phyloP scores from a whole-genome alignment of 495 filamentous ascomycete genomes.

The Penicillium coprophilum region DNA sequence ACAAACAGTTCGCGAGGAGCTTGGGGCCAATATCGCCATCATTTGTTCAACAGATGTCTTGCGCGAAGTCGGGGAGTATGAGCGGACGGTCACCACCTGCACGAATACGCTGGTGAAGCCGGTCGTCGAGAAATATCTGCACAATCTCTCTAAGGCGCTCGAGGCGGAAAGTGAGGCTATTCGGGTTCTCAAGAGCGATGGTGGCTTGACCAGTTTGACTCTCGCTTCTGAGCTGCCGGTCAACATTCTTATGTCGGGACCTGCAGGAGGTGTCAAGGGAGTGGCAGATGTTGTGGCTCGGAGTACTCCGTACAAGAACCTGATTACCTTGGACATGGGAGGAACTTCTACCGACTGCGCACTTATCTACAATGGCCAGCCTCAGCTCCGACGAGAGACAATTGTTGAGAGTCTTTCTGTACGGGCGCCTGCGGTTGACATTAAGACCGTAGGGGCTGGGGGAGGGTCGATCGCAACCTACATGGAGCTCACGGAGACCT shows the following conservation, averaged over 20 bases:
- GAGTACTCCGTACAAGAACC: conserved; percentile 47
- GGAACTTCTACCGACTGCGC: conserved; percentile 52
- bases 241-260: conserved; percentile 50
- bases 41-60: conserved; percentile 49
- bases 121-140: conserved; percentile 46
- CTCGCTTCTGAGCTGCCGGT: conserved; percentile 48
- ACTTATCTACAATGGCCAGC: conserved; percentile 45
- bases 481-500: conserved; percentile 46
- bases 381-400: conserved; percentile 49
- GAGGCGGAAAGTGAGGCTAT: conserved; percentile 41
- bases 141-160: conserved; percentile 37
- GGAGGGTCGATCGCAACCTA: conserved; percentile 50
- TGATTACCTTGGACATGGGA: conserved; percentile 54
- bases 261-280: conserved; percentile 49
- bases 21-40: conserved; percentile 38
- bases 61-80: conserved; percentile 52
- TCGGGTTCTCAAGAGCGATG: conserved; percentile 51
- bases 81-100: conserved; percentile 51
- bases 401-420: conserved; percentile 47
- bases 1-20: conserved; percentile 36
- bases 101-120: conserved; percentile 53
- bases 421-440: conserved; percentile 48
- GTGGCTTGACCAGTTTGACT: conserved; percentile 44
- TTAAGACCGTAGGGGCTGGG: conserved; percentile 50
- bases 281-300: conserved; percentile 48